A percentile compares a stretch with the other conserved stretches of the same genome.
Evolutionary conservation across 2,329 filamentous ascomycete genomes (phyloP).

Genomic region (Fusarium verticillioides): DNA sequence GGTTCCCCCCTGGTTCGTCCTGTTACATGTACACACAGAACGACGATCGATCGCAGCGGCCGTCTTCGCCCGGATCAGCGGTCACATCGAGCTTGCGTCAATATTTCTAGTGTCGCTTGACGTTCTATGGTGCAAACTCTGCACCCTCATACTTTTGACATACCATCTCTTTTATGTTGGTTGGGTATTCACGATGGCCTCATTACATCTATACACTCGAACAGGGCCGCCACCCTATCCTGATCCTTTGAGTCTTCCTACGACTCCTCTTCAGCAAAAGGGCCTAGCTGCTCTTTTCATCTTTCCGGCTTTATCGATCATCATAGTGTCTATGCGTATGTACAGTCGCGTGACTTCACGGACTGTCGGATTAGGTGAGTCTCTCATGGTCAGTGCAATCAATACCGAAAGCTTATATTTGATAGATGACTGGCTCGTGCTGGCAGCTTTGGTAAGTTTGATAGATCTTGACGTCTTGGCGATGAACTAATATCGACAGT

Average conservation of each 20-base stretch:
- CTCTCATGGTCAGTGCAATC: not conserved
- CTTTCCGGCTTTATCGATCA: conserved; percentile 46
- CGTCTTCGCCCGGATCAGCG: conserved; percentile 7
- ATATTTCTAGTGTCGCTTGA: not conserved
- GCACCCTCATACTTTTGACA: not conserved
- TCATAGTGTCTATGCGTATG: conserved; percentile 42
- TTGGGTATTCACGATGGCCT: conserved; percentile 7
- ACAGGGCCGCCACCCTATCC: conserved; percentile 35
- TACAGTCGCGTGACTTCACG: conserved; percentile 46
- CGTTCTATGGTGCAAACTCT: not conserved
- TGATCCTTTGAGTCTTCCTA: conserved; percentile 46
- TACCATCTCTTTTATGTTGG: not conserved
- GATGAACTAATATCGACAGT: not conserved
- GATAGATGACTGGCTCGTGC: conserved; percentile 28
- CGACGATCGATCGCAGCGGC: conserved; percentile 19
- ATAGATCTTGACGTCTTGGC: rapidly evolving
- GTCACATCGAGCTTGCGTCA: conserved; percentile 2
- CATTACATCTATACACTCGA: conserved; percentile 12
- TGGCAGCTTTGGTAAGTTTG: conserved; percentile 19
- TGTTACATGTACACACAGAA: not conserved
- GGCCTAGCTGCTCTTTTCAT: conserved; percentile 48
- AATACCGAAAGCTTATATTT: not conserved
- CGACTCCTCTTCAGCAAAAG: conserved; percentile 46
- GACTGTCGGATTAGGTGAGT: conserved; percentile 41
- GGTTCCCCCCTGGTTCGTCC: not conserved